Evolutionary conservation across 106 monocot genomes (phyloP).

Genomic region (Iris macrosiphon): DNA sequence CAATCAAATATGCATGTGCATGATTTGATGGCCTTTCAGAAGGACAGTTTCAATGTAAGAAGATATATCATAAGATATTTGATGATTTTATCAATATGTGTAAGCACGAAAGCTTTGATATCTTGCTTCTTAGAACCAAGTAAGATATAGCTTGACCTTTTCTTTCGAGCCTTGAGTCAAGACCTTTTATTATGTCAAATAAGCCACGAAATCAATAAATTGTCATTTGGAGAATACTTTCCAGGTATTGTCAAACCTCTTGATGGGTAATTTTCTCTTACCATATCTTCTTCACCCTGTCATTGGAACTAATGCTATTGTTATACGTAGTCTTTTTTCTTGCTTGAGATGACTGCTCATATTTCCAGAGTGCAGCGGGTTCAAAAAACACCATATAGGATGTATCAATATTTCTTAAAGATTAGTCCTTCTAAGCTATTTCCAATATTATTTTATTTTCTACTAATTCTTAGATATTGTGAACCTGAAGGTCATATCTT

Average conservation of each 20-base stretch:
- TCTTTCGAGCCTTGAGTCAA: too few species aligned
- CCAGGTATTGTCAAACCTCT: conserved; percentile 88
- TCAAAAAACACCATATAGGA: conserved; percentile 53
- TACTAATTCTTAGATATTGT: too few species aligned
- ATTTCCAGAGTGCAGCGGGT: conserved; percentile 57
- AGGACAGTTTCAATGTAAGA: conserved; percentile 81
- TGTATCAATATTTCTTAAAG: conserved; percentile 93
- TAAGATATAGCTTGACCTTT: background rate
- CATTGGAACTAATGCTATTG: background rate
- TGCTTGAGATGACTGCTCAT: background rate
- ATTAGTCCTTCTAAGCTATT: conserved; percentile 7
- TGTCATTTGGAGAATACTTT: conserved; percentile 70
- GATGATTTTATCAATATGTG: background rate
- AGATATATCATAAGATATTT: background rate
- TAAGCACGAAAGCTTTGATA: background rate
- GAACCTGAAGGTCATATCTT: too few species aligned
- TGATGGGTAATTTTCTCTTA: conserved; percentile 49
- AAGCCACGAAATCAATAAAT: conserved; percentile 71
- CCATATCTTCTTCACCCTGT: background rate
- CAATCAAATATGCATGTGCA: conserved; percentile 78
- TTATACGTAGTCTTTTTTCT: background rate
- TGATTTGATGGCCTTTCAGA: conserved; percentile 67
- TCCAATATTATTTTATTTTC: background rate
- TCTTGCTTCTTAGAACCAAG: background rate
- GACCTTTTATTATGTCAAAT: conserved; percentile 38